Percentiles rank a stretch among this genome's conserved stretches.
Conservation (phyloP, 371 early-diverging fungal species). For the Thermomucor indicae-seudaticae region DNA sequence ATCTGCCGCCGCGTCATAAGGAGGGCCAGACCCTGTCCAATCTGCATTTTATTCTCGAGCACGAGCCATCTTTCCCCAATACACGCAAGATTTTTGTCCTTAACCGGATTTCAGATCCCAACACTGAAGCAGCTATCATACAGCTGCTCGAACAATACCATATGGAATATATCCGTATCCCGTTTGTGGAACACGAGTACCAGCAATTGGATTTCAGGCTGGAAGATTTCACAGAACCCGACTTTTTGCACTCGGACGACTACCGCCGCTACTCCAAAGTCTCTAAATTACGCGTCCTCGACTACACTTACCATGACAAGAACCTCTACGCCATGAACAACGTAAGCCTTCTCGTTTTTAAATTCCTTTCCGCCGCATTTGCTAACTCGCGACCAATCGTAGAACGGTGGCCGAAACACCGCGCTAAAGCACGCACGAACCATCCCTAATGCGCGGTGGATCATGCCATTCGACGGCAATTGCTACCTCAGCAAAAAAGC, state of each 20-base stretch:
- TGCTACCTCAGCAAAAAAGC: constrained; percentile 59
- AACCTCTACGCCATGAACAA: constrained; percentile 76
- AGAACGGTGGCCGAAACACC: constrained; percentile 70
- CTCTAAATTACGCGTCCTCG: constrained; percentile 56
- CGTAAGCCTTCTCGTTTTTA: constrained; percentile 29
- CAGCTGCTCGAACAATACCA: constrained; percentile 48
- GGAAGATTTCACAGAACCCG: constrained; percentile 64
- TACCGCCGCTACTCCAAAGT: constrained; percentile 59
- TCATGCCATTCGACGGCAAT: constrained; percentile 72
- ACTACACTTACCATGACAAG: constrained; percentile 68
- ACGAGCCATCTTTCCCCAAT: constrained; percentile 59
- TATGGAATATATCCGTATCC: constrained; percentile 58
- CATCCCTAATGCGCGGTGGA: constrained; percentile 56
- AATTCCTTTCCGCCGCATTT: neutral
- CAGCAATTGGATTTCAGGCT: constrained; percentile 56
- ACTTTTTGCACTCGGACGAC: constrained; percentile 64
- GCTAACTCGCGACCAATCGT: neutral
- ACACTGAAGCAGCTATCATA: constrained; percentile 56
- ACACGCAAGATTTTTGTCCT: constrained; percentile 63
- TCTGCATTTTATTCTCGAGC: constrained; percentile 62
- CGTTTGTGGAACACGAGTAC: constrained; percentile 57
- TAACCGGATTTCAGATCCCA: constrained; percentile 62
- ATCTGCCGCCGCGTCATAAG: constrained; percentile 68
- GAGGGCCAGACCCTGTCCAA: constrained; percentile 66
- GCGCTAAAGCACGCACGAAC: constrained; percentile 57